Base-by-base conservation (phyloP, 2,329 filamentous ascomycete species). In the Hypoxylon sp. region DNA sequence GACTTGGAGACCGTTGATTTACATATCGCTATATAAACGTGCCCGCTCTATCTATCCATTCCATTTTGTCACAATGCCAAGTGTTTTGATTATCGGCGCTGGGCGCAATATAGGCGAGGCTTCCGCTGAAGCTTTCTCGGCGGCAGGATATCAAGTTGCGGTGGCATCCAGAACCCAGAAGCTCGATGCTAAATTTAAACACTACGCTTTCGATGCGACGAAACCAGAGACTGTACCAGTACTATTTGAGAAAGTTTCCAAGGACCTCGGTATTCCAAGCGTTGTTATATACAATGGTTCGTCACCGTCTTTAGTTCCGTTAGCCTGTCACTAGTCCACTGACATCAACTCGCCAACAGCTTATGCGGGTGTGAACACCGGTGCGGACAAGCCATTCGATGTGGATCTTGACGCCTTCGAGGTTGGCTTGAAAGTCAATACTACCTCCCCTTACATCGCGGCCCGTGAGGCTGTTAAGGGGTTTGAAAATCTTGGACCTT, bases 1-100 rank as follows among this genome's bases (percentile, higher is more conserved):
- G n/a, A 19, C 6, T 19, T 43, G 5, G 10, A 9, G 2, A 43
- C 38, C 5, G 6, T 19, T 43, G 6, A 43, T 36, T 13, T 5
- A 14, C 11, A 14, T 36, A n/a, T 1, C 7, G 3, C 10, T 5
- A n/a, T 45, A 38, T 11, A 30, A 30, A 30, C 1, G 28, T 10
- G 25, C 5, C 21, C 6, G 38, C 25, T 21, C 13, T 43, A 14
- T 43, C 4, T 17, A 43, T 36, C 36, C 17, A 23, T 9, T 45
- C 23, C 23, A 38, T 14, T n/a, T 28, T n/a, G 21, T 17, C 43
- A 63, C 21, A 32, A 76, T 75, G 73, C 32, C 70, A 5, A 70
- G 69, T 19, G 68, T 67, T 14, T 62, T 77, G n/a, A 71, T 77
- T 50, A 73, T 78, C 58, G 75, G 75, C n/a, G 75, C 71, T 19